Evolutionary conservation across 225 moss, liverwort and hornwort genomes (phyloP).

Genomic region (Asterella californica): DNA sequence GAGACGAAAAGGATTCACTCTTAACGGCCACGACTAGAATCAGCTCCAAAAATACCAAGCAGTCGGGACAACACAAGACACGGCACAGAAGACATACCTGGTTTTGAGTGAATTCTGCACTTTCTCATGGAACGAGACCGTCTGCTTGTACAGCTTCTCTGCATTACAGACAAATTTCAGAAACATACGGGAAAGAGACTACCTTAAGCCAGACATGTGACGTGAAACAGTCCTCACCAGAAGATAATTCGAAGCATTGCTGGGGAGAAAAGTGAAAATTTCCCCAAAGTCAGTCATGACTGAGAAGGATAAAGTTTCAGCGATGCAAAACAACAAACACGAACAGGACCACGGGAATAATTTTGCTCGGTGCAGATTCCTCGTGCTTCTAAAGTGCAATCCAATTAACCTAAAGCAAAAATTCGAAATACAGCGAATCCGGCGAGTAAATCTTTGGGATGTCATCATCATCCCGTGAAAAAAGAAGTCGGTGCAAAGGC

Average conservation of each 20-base stretch:
- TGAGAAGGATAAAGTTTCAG: not conserved
- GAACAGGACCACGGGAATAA: not conserved
- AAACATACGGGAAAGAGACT: not conserved
- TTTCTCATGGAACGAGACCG: slow-evolving; percentile 36
- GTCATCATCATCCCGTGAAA: not conserved
- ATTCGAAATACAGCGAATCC: not conserved
- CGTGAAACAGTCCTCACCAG: not conserved
- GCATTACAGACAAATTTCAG: not conserved
- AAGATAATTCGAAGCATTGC: not conserved
- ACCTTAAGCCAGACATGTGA: not conserved
- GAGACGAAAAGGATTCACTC: not conserved
- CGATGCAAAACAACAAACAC: not conserved
- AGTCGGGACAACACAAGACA: not conserved
- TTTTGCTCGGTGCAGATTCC: not conserved
- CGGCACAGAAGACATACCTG: slow-evolving; percentile 25
- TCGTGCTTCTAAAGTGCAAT: not conserved
- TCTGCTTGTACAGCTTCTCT: slow-evolving; percentile 19
- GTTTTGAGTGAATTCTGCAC: slow-evolving; percentile 29
- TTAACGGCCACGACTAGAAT: not conserved
- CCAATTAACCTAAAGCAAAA: not conserved
- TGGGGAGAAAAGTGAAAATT: not conserved
- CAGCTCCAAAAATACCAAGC: not conserved
- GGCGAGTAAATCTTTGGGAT: not conserved
- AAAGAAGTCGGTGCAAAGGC: not conserved
- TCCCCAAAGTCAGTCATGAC: not conserved